A percentile compares a stretch with the other conserved stretches of the same genome.
These are phyloP conservation scores for Sugiyamaella chiloensis DNA, from an alignment of 805 yeast genomes.

Conservation along the genomic window DNA sequence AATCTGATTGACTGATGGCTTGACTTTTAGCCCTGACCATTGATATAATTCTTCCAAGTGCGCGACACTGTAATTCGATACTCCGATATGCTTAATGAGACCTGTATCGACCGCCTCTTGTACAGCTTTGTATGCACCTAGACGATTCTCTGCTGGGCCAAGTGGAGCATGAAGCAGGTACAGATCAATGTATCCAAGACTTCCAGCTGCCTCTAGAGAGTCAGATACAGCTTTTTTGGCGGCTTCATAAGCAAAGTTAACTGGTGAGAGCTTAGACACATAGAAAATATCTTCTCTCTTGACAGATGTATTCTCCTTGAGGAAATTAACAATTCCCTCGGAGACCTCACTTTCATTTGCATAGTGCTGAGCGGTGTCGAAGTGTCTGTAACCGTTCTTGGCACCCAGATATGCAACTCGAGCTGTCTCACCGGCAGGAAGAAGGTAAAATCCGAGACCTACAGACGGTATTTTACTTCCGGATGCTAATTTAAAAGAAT, in stretches of 20 bases:
- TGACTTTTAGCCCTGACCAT: constrained; percentile 46
- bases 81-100: constrained; percentile 53
- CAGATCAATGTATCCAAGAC: constrained; percentile 60
- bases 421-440: constrained; percentile 23
- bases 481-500: neutral
- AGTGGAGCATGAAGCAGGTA: constrained; percentile 58
- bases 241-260: constrained; percentile 40
- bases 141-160: constrained; percentile 31
- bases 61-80: constrained; percentile 57
- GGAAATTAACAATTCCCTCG: constrained; percentile 53
- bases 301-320: constrained; percentile 48
- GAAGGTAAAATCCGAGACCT: constrained; percentile 29
- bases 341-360: constrained; percentile 61
- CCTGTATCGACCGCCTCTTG: constrained; percentile 55
- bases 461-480: constrained; percentile 22
- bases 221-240: constrained; percentile 47
- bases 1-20: constrained; percentile 75
- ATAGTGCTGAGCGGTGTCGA: constrained; percentile 68
- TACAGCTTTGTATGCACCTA: constrained; percentile 53
- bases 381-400: constrained; percentile 65
- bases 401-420: constrained; percentile 55
- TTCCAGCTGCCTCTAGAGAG: constrained; percentile 48
- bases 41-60: constrained; percentile 53
- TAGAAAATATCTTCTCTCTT: constrained; percentile 50
- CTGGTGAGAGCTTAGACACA: constrained; percentile 54